These are phyloP conservation scores for Aspergillus spinulosporus DNA, from an alignment of 2,329 filamentous ascomycete genomes.

Conservation along the genomic window DNA sequence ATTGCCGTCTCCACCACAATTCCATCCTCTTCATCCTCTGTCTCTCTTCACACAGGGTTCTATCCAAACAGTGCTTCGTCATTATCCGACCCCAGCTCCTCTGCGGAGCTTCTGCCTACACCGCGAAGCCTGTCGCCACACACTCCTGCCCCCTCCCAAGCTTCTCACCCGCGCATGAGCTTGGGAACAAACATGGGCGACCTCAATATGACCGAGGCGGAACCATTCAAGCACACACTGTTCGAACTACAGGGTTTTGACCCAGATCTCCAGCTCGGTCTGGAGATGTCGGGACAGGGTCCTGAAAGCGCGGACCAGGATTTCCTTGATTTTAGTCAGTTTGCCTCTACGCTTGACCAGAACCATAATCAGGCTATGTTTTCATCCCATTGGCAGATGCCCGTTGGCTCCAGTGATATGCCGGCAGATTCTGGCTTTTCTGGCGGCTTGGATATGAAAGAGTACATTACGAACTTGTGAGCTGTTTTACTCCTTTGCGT, in stretches of 20 bases:
- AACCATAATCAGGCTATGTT: background rate
- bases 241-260: slow-evolving; percentile 30
- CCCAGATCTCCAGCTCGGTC: slow-evolving; percentile 30
- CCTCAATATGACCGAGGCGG: background rate
- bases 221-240: slow-evolving; percentile 25
- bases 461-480: background rate
- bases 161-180: background rate
- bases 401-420: background rate
- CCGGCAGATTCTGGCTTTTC: background rate
- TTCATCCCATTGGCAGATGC: background rate
- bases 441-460: background rate
- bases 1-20: background rate
- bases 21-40: background rate
- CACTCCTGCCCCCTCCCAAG: slow-evolving; percentile 8
- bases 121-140: slow-evolving; percentile 27
- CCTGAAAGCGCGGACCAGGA: slow-evolving; percentile 11
- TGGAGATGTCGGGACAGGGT: slow-evolving; percentile 4
- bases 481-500: background rate
- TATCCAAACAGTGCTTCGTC: slow-evolving; percentile 11
- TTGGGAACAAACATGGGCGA: slow-evolving; percentile 16
- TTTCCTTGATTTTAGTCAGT: slow-evolving; percentile 30
- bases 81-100: slow-evolving; percentile 17
- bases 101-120: slow-evolving; percentile 31
- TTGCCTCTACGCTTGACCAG: slow-evolving; percentile 32
- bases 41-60: background rate